Conservation (phyloP, 441 rosid genomes). For the Geranium incanum region DNA sequence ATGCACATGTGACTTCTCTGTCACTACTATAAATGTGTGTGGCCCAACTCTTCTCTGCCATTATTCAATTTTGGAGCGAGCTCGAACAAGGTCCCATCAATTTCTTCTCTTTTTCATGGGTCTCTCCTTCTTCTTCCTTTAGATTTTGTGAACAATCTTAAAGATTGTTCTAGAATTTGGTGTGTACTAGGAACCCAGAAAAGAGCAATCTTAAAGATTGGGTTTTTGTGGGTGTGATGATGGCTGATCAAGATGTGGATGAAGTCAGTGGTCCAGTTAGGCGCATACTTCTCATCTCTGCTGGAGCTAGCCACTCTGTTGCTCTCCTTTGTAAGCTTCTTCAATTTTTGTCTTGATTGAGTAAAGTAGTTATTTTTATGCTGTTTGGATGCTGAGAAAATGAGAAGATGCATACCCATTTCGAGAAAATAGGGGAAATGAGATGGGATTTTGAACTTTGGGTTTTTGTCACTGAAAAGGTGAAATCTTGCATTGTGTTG, state of each 20-base stretch:
- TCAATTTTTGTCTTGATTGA: not conserved
- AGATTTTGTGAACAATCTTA: not conserved
- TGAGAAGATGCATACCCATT: constrained; percentile 5
- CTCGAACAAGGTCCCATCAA: constrained; percentile 1
- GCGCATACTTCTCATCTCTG: constrained; percentile 71
- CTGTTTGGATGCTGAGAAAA: not conserved
- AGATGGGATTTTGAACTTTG: not conserved
- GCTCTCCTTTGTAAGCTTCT: constrained; percentile 67
- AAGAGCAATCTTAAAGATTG: not conserved
- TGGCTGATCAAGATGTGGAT: constrained; percentile 39
- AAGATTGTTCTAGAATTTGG: not conserved
- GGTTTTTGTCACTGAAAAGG: constrained; percentile 2
- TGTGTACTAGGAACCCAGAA: not conserved
- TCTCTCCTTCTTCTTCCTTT: not conserved
- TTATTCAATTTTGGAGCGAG: constrained; percentile 8
- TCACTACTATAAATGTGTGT: constrained; percentile 3
- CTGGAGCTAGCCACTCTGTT: constrained; percentile 93
- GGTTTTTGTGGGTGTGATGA: constrained; percentile 10
- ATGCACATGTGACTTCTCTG: constrained; percentile 9
- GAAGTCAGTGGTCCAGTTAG: constrained; percentile 42
- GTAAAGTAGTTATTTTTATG: not conserved
- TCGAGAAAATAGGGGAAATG: not conserved
- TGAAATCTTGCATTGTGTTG: not conserved
- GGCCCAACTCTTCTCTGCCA: constrained; percentile 4
- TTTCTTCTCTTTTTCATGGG: not conserved